phyloP scores from a whole-genome alignment of 257 asterid species.

The Solanum dulcamara region DNA sequence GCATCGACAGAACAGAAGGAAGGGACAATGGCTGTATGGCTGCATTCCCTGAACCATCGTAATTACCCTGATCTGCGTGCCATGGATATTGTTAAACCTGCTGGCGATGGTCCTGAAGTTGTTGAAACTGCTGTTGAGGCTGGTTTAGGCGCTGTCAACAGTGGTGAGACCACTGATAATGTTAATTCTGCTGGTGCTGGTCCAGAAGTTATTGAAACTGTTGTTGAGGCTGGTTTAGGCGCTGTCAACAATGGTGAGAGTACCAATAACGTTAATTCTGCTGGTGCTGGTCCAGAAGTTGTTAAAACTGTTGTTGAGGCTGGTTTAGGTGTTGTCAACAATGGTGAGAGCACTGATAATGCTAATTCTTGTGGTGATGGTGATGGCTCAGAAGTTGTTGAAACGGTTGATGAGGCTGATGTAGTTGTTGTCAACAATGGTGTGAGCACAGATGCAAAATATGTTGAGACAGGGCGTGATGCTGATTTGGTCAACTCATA shows the following conservation, averaged over 20 bases:
- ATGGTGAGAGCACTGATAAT: neutral
- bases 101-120: neutral
- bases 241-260: neutral
- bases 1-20: constrained; percentile 70
- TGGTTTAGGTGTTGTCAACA: neutral
- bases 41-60: constrained; percentile 81
- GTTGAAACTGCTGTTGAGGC: neutral
- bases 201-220: neutral
- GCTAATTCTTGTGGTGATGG: neutral
- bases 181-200: neutral
- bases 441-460: neutral
- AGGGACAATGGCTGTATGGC: constrained; percentile 65
- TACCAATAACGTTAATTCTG: neutral
- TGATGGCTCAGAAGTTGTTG: neutral
- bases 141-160: neutral
- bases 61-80: constrained; percentile 60
- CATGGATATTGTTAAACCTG: neutral
- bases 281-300: neutral
- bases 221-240: neutral
- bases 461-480: neutral
- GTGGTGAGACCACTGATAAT: neutral
- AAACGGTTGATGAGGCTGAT: neutral
- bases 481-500: neutral
- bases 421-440: neutral
- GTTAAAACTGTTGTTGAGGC: neutral